These are phyloP conservation scores for Rhododendron ovatum DNA, from an alignment of 148 eudicot genomes.

Conservation along the genomic window DNA sequence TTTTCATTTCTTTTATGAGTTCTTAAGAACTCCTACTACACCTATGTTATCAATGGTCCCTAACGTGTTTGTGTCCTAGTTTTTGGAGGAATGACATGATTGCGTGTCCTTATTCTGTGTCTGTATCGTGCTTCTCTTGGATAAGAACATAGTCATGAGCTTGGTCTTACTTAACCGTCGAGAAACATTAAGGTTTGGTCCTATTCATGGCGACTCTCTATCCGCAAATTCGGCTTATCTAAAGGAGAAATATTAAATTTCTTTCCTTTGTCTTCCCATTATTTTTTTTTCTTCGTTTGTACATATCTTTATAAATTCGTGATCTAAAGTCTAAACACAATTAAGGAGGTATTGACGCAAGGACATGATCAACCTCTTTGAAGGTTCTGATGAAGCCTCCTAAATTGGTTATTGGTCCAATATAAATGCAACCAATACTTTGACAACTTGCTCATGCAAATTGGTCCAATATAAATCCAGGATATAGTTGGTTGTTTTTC, in stretches of 20 bases:
- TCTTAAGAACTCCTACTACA: not conserved
- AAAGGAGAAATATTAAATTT: no score
- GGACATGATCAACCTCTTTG: not conserved
- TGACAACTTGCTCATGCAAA: not conserved
- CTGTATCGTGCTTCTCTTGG: not conserved
- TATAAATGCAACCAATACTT: not conserved
- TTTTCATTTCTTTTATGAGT: not conserved
- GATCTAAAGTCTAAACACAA: no score
- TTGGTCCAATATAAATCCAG: not conserved
- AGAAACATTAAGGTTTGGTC: no score
- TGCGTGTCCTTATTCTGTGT: not conserved
- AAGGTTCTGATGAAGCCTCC: not conserved
- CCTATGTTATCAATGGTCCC: not conserved
- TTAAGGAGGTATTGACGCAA: no score
- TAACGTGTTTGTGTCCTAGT: not conserved
- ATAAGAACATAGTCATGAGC: no score
- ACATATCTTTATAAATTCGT: no score
- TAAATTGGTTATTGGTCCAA: not conserved
- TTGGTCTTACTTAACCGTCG: no score
- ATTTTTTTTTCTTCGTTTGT: no score
- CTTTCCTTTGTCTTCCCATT: no score
- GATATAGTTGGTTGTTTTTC: not conserved
- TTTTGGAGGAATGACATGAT: not conserved
- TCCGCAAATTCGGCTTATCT: no score
- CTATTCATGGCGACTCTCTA: no score